Evolutionary conservation across 2,329 filamentous ascomycete genomes (phyloP).

Genomic region (Aspergillus sp.): DNA sequence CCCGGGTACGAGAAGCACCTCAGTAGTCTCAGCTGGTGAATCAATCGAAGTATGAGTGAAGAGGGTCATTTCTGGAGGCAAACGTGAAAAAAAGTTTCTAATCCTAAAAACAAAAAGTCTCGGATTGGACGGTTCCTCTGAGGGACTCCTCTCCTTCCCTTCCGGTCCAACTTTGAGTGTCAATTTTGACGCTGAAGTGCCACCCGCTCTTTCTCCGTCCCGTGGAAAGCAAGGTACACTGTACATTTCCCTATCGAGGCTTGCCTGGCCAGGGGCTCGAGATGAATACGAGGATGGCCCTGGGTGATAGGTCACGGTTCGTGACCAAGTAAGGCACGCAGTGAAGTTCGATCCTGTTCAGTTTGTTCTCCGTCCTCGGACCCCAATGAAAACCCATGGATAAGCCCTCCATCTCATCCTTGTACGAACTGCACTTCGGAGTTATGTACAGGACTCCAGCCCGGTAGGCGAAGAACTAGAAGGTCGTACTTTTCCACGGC

Average conservation of each 20-base stretch:
- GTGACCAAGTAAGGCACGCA: neutral
- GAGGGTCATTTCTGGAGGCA: neutral
- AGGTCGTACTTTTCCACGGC: no score
- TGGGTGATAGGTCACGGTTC: neutral
- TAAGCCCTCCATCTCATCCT: neutral
- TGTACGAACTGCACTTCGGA: neutral
- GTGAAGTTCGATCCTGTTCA: neutral
- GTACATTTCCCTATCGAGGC: neutral
- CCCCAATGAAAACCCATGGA: neutral
- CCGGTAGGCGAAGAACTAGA: no score
- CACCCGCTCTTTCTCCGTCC: neutral
- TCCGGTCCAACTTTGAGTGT: neutral
- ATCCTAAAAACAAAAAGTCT: neutral
- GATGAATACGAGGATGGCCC: neutral
- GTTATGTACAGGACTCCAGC: neutral
- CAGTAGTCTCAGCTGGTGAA: neutral
- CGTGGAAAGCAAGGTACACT: neutral
- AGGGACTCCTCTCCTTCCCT: neutral
- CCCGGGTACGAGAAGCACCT: neutral
- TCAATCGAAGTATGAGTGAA: neutral
- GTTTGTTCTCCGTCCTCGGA: neutral
- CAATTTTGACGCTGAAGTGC: neutral
- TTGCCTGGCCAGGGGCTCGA: neutral
- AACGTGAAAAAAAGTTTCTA: neutral
- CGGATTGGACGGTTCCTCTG: neutral